phyloP scores from a whole-genome alignment of 1,284 basidiomycete species.

The Ustilago tritici region DNA sequence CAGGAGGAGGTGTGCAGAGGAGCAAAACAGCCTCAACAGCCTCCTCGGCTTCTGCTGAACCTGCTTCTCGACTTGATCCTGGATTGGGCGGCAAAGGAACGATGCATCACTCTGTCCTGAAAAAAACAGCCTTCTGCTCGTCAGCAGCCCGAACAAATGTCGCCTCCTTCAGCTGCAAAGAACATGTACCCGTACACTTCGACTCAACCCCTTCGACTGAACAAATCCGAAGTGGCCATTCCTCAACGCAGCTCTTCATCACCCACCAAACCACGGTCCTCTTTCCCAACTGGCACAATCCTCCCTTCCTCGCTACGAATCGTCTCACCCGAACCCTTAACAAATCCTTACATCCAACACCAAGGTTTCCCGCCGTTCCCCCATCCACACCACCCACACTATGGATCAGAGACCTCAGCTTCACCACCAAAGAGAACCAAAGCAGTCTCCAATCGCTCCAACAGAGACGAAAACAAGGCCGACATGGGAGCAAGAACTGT shows the following conservation, averaged over 20 bases:
- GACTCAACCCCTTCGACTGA: slow-evolving; percentile 22
- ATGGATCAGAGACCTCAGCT: background rate
- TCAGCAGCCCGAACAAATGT: background rate
- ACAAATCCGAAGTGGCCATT: slow-evolving; percentile 13
- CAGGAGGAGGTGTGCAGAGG: slow-evolving; percentile 9
- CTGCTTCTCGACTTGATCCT: background rate
- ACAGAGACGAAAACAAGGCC: background rate
- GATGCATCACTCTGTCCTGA: slow-evolving; percentile 11
- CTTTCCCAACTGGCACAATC: background rate
- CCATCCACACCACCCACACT: slow-evolving; percentile 5
- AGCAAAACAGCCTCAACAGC: slow-evolving; percentile 31
- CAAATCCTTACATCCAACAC: slow-evolving; percentile 6
- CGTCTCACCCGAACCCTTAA: slow-evolving; percentile 23
- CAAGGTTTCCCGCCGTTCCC: slow-evolving; percentile 7
- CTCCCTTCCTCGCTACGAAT: slow-evolving; percentile 27
- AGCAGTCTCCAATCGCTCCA: slow-evolving; percentile 30
- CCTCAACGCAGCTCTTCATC: slow-evolving; percentile 25
- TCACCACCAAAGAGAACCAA: slow-evolving; percentile 24
- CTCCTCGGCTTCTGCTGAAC: background rate
- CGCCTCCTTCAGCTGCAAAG: background rate
- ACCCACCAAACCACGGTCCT: slow-evolving; percentile 4
- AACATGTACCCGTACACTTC: slow-evolving; percentile 3
- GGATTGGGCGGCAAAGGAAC: slow-evolving; percentile 24
- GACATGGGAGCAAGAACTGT: background rate
- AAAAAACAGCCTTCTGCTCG: background rate